Conservation (phyloP, 2,329 filamentous ascomycete genomes). For the Sporothrix schenckii region DNA sequence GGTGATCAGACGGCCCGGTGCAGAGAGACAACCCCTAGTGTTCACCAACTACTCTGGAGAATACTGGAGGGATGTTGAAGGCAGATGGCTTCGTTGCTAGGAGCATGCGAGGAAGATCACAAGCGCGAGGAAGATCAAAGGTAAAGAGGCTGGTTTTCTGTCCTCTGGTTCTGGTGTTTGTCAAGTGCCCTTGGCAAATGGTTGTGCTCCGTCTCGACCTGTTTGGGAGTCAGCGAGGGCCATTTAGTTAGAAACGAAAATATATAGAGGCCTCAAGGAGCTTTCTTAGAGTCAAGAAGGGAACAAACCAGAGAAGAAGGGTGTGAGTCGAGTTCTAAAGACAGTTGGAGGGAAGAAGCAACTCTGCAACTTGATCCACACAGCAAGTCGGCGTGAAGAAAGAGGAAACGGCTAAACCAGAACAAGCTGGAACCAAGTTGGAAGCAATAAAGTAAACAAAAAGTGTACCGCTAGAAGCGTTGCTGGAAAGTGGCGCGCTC, state of each 20-base stretch:
- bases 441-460: not conserved
- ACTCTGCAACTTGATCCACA: not conserved
- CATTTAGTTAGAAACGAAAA: no score
- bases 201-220: not conserved
- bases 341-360: not conserved
- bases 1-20: not conserved
- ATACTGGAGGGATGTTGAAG: not conserved
- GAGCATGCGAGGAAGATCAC: constrained; percentile 18
- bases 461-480: not conserved
- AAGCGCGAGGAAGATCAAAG: constrained; percentile 14
- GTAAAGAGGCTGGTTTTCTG: not conserved
- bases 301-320: not conserved
- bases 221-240: not conserved
- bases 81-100: not conserved
- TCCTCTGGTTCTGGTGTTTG: not conserved
- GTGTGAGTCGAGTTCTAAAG: not conserved
- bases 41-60: not conserved
- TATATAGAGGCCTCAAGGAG: no score
- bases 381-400: not conserved
- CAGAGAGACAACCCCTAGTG: not conserved
- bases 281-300: not conserved
- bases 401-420: not conserved
- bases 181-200: not conserved
- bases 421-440: not conserved
- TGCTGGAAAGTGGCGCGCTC: not conserved